phyloP scores from a whole-genome alignment of 2,329 filamentous ascomycete species.

The Zymoseptoria ardabiliae region DNA sequence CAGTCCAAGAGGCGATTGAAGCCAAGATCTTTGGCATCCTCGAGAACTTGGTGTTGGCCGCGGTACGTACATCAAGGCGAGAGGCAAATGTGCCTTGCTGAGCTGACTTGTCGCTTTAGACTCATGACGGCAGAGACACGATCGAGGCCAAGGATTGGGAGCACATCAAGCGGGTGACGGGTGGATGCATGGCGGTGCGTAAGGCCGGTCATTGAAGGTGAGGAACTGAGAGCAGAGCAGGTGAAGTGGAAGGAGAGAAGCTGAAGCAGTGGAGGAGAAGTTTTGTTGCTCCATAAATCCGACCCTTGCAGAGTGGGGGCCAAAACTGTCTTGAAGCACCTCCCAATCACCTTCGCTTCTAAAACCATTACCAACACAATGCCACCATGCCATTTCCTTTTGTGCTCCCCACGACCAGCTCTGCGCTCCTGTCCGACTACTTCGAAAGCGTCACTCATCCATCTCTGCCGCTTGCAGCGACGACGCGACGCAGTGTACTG shows the following conservation, averaged over 20 bases:
- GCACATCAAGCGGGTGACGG: not conserved
- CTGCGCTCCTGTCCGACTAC: slow-evolving; percentile 70
- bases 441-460: slow-evolving; percentile 79
- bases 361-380: not conserved
- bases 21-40: not conserved
- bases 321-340: not conserved
- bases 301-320: not conserved
- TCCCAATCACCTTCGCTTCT: not conserved
- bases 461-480: slow-evolving; percentile 73
- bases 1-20: not conserved
- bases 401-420: slow-evolving; percentile 78
- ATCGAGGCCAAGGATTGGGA: not conserved
- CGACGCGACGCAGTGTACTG: slow-evolving; percentile 75
- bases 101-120: not conserved
- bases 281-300: not conserved
- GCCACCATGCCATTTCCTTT: slow-evolving; percentile 79
- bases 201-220: not conserved
- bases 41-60: not conserved
- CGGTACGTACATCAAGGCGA: not conserved
- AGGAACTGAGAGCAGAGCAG: not conserved
- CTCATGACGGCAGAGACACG: not conserved
- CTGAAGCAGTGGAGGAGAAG: not conserved
- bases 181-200: not conserved
- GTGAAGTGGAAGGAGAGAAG: not conserved
- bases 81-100: not conserved